A percentile compares a stretch with the other conserved stretches of the same genome.
Conservation (phyloP, 352 stramenopile species). For the Pythium coloratum region DNA sequence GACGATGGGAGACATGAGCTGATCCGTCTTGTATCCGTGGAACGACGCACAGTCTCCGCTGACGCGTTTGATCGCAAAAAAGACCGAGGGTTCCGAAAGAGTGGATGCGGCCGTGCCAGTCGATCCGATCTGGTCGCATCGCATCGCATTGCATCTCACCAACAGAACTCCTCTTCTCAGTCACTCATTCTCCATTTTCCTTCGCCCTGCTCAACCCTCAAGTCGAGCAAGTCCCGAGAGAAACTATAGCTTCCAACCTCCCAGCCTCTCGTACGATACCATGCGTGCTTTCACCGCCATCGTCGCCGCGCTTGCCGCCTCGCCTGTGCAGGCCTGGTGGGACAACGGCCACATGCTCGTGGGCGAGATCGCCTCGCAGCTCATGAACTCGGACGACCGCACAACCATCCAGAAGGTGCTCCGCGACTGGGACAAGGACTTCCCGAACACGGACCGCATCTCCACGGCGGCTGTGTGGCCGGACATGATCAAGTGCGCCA, state of each 20-base stretch:
- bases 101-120: background rate
- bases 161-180: background rate
- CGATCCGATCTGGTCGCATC: background rate
- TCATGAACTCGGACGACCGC: conserved; percentile 19
- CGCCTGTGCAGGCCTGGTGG: conserved; percentile 23
- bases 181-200: conserved; percentile 9
- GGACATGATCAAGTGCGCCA: conserved; percentile 30
- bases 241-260: background rate
- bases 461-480: conserved; percentile 30
- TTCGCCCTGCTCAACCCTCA: background rate
- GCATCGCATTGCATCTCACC: too few relatives aligned
- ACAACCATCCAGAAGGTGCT: conserved; percentile 24
- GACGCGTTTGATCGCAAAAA: background rate
- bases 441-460: conserved; percentile 27
- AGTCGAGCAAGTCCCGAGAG: conserved; percentile 4
- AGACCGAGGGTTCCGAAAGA: background rate
- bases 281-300: conserved; percentile 5
- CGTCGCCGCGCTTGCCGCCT: conserved; percentile 4
- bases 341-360: conserved; percentile 32
- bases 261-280: background rate
- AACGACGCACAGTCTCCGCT: conserved; percentile 2
- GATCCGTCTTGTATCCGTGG: background rate
- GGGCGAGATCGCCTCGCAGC: conserved; percentile 26
- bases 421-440: conserved; percentile 19
- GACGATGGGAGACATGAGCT: background rate